Conservation (phyloP, 2,329 filamentous ascomycete genomes). For the Pseudogymnoascus sp. region DNA sequence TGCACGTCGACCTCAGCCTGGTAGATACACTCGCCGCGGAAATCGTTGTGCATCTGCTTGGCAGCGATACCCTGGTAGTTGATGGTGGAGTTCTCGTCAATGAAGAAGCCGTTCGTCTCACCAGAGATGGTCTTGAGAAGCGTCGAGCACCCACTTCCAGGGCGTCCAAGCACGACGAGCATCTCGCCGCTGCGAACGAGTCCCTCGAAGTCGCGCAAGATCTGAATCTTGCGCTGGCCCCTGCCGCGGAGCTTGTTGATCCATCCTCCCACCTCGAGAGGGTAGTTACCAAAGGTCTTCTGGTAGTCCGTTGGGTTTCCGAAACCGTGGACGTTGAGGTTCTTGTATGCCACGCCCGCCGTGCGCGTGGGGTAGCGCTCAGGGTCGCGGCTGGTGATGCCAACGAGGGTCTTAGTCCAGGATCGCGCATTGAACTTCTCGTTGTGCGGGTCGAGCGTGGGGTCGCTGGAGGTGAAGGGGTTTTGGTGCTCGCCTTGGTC, state of each 20-base stretch:
- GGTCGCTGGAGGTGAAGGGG: constrained; percentile 43
- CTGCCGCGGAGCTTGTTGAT: constrained; percentile 44
- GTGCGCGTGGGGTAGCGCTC: constrained; percentile 50
- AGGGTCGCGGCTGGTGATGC: constrained; percentile 37
- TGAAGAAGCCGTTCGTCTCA: constrained; percentile 49
- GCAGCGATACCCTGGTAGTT: constrained; percentile 52
- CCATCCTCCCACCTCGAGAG: constrained; percentile 42
- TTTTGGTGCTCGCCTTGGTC: constrained; percentile 33
- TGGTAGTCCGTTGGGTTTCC: constrained; percentile 65
- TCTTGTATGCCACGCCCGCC: constrained; percentile 58
- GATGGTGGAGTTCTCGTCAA: constrained; percentile 44
- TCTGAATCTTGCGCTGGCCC: constrained; percentile 44
- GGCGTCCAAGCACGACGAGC: constrained; percentile 60
- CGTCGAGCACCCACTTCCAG: constrained; percentile 55
- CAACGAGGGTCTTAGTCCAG: constrained; percentile 55
- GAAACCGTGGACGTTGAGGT: constrained; percentile 62
- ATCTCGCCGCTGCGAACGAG: constrained; percentile 58
- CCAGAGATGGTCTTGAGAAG: constrained; percentile 50
- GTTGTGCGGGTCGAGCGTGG: constrained; percentile 46
- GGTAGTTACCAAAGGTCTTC: constrained; percentile 56
- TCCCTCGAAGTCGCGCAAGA: constrained; percentile 58
- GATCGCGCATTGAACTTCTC: constrained; percentile 45
- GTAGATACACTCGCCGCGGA: constrained; percentile 56
- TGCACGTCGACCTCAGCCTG: constrained; percentile 69
- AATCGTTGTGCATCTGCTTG: constrained; percentile 48